These are phyloP conservation scores for Hymenoscyphus infarciens DNA, from an alignment of 2,329 filamentous ascomycete genomes.

Conservation along the genomic window DNA sequence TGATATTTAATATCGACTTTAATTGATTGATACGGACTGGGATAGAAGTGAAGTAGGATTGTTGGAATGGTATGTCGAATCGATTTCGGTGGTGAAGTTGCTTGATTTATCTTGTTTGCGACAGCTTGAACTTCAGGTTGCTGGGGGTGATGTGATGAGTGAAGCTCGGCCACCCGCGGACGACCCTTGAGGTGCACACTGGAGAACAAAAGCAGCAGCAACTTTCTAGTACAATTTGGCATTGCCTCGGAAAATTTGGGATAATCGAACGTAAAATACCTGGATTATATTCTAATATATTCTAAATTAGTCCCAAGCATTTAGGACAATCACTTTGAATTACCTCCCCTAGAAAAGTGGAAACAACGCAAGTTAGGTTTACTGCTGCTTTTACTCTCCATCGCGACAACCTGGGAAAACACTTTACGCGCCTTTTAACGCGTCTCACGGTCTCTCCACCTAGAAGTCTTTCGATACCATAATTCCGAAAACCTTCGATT, in stretches of 20 bases:
- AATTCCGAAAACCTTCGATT: constrained; percentile 1
- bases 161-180: background rate
- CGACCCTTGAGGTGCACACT: background rate
- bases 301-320: too few species aligned
- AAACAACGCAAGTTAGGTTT: too few species aligned
- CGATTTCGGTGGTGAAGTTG: background rate
- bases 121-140: constrained; percentile 11
- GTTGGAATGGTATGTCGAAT: background rate
- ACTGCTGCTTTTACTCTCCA: background rate
- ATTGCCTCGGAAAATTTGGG: too few species aligned
- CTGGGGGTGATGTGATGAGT: background rate
- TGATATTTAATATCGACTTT: background rate
- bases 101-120: constrained; percentile 12
- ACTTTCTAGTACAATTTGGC: too few species aligned
- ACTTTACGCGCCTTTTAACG: constrained; percentile 18
- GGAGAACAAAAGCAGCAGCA: background rate
- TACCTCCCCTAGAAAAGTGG: too few species aligned
- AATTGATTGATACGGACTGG: background rate
- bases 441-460: constrained; percentile 14
- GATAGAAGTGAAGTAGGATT: background rate
- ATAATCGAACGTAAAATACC: too few species aligned
- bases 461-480: background rate
- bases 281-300: too few species aligned
- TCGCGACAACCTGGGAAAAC: background rate
- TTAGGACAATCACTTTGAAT: too few species aligned